A percentile compares a stretch with the other conserved stretches of the same genome.
Evolutionary conservation across 257 asterid species (phyloP).

Genomic region (Parsonsia alboflavescens): DNA sequence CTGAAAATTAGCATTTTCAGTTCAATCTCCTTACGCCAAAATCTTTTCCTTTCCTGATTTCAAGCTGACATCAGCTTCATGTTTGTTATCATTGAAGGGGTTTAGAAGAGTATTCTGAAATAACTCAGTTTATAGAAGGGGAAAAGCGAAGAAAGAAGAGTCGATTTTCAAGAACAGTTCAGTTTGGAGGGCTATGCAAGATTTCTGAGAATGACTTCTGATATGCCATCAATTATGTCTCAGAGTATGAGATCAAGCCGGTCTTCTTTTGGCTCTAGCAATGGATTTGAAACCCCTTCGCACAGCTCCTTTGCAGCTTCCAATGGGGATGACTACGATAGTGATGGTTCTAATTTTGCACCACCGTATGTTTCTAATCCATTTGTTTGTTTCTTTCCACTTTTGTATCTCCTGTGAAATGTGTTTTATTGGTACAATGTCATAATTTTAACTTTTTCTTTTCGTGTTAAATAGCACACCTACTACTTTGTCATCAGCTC

Average conservation of each 20-base stretch:
- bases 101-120: background rate
- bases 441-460: background rate
- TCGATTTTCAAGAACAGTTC: background rate
- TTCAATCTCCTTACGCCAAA: background rate
- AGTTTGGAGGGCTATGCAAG: conserved; percentile 1
- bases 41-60: conserved; percentile 1
- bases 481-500: conserved; percentile 58
- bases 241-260: conserved; percentile 76
- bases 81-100: conserved; percentile 2
- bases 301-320: conserved; percentile 59
- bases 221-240: conserved; percentile 48
- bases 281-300: conserved; percentile 73
- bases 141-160: background rate
- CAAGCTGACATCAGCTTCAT: background rate
- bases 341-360: conserved; percentile 87
- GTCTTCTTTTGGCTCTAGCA: conserved; percentile 82
- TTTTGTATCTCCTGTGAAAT: background rate
- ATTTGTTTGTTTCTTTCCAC: background rate
- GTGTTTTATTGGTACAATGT: conserved; percentile 16
- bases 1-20: background rate
- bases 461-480: conserved; percentile 66
- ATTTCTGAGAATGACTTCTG: conserved; percentile 45
- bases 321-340: conserved; percentile 86
- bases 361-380: conserved; percentile 58
- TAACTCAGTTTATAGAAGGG: background rate